Conservation (phyloP, 345 rosid genomes). For the Salix purpurea region DNA sequence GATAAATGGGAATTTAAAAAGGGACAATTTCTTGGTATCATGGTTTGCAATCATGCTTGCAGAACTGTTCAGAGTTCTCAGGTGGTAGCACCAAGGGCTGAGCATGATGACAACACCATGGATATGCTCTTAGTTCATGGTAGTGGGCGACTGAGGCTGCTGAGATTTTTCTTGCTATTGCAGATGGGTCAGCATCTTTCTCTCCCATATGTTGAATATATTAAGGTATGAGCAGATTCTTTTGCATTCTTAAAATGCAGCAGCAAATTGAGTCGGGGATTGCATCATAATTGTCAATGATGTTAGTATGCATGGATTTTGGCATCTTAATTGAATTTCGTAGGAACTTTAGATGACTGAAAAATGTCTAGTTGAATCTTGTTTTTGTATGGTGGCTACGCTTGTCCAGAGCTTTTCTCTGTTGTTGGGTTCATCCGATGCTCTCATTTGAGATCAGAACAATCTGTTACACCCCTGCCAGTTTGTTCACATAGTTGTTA, state of each 20-base stretch:
- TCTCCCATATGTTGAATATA: conserved; percentile 88
- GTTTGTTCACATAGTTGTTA: background rate
- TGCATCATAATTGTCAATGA: background rate
- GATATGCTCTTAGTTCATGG: conserved; percentile 92
- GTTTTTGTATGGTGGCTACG: background rate
- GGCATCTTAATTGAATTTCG: background rate
- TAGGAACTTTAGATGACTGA: background rate
- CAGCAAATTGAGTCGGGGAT: background rate
- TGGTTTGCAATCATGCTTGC: conserved; percentile 97
- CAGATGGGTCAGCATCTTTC: conserved; percentile 87
- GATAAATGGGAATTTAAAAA: conserved; percentile 70
- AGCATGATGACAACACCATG: conserved; percentile 79
- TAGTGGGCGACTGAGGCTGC: conserved; percentile 71
- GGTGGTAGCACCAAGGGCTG: conserved; percentile 91
- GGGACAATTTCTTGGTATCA: conserved; percentile 85
- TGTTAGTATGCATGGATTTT: background rate
- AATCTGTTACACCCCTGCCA: background rate
- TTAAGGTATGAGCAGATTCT: conserved; percentile 56
- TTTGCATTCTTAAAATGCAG: background rate
- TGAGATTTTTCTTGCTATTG: conserved; percentile 79
- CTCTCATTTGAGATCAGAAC: background rate
- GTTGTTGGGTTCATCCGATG: background rate
- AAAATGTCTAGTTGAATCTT: background rate
- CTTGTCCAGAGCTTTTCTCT: background rate
- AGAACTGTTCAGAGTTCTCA: conserved; percentile 93